These are phyloP conservation scores for Cladochytrium tenue DNA, from an alignment of 371 early-diverging fungal species.

Conservation along the genomic window DNA sequence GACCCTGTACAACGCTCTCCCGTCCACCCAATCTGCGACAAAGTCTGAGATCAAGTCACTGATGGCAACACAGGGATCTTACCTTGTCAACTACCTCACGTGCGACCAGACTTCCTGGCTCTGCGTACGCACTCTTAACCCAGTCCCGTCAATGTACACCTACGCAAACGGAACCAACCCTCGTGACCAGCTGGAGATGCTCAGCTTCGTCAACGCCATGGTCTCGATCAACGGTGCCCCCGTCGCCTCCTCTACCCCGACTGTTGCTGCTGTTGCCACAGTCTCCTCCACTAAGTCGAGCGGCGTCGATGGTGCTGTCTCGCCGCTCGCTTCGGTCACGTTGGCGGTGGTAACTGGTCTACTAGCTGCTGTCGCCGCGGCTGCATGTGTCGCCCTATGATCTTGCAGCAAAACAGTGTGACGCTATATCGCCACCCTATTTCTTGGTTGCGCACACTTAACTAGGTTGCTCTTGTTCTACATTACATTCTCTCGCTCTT, in stretches of 20 bases:
- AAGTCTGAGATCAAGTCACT: slow-evolving; percentile 23
- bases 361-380: background rate
- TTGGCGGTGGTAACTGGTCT: background rate
- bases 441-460: background rate
- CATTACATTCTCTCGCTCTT: background rate
- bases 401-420: too few species aligned
- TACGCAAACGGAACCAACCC: slow-evolving; percentile 23
- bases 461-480: background rate
- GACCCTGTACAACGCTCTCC: slow-evolving; percentile 15
- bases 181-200: slow-evolving; percentile 22
- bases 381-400: background rate
- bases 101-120: slow-evolving; percentile 17
- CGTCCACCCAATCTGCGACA: slow-evolving; percentile 13
- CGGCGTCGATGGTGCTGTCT: background rate
- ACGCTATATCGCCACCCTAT: background rate
- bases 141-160: slow-evolving; percentile 1
- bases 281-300: background rate
- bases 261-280: background rate
- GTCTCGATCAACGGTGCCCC: background rate
- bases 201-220: slow-evolving; percentile 4
- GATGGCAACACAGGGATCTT: slow-evolving; percentile 13
- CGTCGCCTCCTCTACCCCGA: background rate
- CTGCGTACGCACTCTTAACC: slow-evolving; percentile 10
- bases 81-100: slow-evolving; percentile 3
- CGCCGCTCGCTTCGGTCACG: background rate